A percentile compares a stretch with the other conserved stretches of the same genome.
phyloP scores from a whole-genome alignment of 495 filamentous ascomycete genomes.

The Annulohypoxylon stygium region DNA sequence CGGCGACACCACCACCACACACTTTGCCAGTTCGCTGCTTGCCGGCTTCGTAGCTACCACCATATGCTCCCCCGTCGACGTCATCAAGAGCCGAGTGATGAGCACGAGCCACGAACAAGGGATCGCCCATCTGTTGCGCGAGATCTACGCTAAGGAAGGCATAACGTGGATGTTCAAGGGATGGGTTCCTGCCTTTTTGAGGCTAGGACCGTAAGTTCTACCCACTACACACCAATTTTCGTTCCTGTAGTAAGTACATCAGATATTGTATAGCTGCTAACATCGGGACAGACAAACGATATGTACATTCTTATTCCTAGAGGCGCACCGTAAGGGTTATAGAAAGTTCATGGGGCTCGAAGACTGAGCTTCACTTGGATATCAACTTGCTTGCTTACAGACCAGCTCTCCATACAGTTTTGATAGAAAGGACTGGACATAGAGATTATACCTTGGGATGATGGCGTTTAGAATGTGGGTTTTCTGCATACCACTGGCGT shows the following conservation, averaged over 20 bases:
- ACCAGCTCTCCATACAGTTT: constrained; percentile 26
- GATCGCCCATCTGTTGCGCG: constrained; percentile 69
- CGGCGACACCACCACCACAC: constrained; percentile 81
- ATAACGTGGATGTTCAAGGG: constrained; percentile 93
- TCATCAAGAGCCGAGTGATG: constrained; percentile 98
- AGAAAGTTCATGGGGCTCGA: constrained; percentile 64
- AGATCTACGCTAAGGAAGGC: constrained; percentile 83
- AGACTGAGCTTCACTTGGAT: constrained; percentile 36
- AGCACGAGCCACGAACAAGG: constrained; percentile 72
- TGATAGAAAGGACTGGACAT: constrained; percentile 35
- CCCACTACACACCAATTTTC: not conserved
- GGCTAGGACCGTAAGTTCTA: constrained; percentile 75
- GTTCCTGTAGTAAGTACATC: not conserved
- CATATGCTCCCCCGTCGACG: constrained; percentile 93
- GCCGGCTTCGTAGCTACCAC: constrained; percentile 96
- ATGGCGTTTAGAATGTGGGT: constrained; percentile 28
- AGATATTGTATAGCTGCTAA: constrained; percentile 11
- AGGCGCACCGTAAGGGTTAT: constrained; percentile 85
- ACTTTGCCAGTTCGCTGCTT: constrained; percentile 87
- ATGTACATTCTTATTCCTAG: constrained; percentile 93
- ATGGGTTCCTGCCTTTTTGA: constrained; percentile 97
- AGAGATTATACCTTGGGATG: constrained; percentile 43
- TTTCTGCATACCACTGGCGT: constrained; percentile 39
- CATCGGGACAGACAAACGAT: constrained; percentile 78
- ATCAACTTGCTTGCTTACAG: constrained; percentile 5